A percentile compares a stretch with the other conserved stretches of the same genome.
phyloP scores from a whole-genome alignment of 176 grass and related monocot genomes.

The Raddia guianensis region DNA sequence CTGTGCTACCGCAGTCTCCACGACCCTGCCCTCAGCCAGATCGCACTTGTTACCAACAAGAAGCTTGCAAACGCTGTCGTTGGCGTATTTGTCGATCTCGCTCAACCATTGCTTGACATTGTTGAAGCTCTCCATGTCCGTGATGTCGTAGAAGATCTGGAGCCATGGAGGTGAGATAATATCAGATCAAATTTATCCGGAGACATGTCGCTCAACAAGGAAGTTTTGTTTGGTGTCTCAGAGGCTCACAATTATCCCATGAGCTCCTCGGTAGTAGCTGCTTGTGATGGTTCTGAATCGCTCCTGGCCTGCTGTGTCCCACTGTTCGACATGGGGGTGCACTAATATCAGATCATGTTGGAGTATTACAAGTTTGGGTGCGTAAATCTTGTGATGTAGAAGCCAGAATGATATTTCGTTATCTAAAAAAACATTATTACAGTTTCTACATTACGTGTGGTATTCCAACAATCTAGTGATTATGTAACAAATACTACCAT shows the following conservation, averaged over 20 bases:
- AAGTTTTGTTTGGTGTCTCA: neutral
- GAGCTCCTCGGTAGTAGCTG: slow-evolving; percentile 91
- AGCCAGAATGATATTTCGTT: too few species aligned
- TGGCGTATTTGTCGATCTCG: slow-evolving; percentile 80
- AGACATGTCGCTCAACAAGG: neutral
- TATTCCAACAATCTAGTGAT: neutral
- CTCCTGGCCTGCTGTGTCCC: slow-evolving; percentile 97
- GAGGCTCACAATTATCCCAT: slow-evolving; percentile 73
- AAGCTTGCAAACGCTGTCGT: slow-evolving; percentile 77
- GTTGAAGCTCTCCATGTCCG: slow-evolving; percentile 85
- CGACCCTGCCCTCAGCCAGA: slow-evolving; percentile 66
- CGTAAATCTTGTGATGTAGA: too few species aligned
- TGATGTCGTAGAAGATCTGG: slow-evolving; percentile 93
- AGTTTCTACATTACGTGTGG: neutral
- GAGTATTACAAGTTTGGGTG: neutral
- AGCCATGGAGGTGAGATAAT: neutral
- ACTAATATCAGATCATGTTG: slow-evolving; percentile 18
- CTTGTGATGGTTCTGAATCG: slow-evolving; percentile 94
- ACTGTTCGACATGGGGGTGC: slow-evolving; percentile 39
- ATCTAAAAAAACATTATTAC: neutral
- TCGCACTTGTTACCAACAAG: slow-evolving; percentile 95
- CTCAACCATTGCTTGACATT: slow-evolving; percentile 89
- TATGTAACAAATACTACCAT: neutral
- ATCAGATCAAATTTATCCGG: too few species aligned
- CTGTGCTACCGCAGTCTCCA: slow-evolving; percentile 76